phyloP scores from a whole-genome alignment of 768 basidiomycete genomes.

The Chalciporus sphaerocephalus region DNA sequence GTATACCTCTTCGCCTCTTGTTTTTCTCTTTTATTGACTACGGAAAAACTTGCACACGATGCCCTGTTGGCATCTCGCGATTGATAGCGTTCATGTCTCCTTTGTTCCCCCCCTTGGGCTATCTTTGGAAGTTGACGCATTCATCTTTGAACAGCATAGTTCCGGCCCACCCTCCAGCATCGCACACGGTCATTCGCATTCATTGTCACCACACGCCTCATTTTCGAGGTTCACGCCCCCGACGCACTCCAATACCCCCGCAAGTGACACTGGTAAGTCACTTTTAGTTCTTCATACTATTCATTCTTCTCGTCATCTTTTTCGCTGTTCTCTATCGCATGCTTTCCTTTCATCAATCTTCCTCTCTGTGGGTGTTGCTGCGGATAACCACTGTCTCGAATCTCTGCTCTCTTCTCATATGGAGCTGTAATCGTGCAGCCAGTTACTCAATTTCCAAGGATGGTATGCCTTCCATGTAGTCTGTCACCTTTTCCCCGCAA shows the following conservation, averaged over 20 bases:
- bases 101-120: no score
- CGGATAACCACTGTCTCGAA: not conserved
- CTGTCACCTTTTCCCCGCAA: not conserved
- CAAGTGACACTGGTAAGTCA: constrained; percentile 27
- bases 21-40: not conserved
- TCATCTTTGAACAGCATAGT: constrained; percentile 13
- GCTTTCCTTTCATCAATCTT: no score
- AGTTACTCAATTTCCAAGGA: not conserved
- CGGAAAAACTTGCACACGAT: no score
- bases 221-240: constrained; percentile 23
- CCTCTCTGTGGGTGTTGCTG: not conserved
- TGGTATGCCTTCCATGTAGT: not conserved
- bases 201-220: constrained; percentile 17
- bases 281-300: not conserved
- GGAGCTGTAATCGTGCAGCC: not conserved
- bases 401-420: not conserved
- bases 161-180: constrained; percentile 1
- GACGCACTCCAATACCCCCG: constrained; percentile 23
- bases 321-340: not conserved
- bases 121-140: not conserved
- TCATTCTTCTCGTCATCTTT: not conserved
- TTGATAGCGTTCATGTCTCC: no score
- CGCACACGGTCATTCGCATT: constrained; percentile 8
- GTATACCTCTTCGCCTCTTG: not conserved
- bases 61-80: no score